Percentiles rank a stretch among this genome's conserved stretches.
Evolutionary conservation across 2,329 filamentous ascomycete genomes (phyloP).

Genomic region (Aureobasidium sp.): DNA sequence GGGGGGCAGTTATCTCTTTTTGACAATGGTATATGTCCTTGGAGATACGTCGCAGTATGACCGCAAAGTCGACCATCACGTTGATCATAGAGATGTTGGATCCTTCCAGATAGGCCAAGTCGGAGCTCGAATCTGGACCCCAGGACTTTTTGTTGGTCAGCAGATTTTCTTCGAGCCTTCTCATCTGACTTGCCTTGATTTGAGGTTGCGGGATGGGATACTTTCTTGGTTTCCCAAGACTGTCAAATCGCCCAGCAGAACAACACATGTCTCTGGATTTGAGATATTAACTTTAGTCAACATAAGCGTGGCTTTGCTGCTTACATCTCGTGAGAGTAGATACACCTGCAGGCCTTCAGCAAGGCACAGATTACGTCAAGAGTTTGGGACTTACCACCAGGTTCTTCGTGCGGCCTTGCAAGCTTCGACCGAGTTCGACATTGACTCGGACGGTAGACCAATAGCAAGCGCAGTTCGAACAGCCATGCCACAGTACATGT

Average conservation of each 20-base stretch:
- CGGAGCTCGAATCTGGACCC: too few species aligned
- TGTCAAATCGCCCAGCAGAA: slow-evolving; percentile 25
- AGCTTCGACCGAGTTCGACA: slow-evolving; percentile 1
- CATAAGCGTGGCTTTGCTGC: neutral
- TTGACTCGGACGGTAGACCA: slow-evolving; percentile 13
- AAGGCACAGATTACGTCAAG: neutral
- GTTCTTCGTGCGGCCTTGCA: slow-evolving; percentile 10
- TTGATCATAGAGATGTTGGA: slow-evolving; percentile 4
- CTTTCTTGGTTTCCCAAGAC: slow-evolving; percentile 24
- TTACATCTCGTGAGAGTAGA: neutral
- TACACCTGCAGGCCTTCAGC: neutral
- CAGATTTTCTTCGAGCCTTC: neutral
- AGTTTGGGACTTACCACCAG: slow-evolving; percentile 12
- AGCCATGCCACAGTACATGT: slow-evolving; percentile 17
- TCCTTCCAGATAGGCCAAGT: neutral
- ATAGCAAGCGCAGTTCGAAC: slow-evolving; percentile 17
- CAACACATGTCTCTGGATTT: slow-evolving; percentile 25
- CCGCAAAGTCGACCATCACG: slow-evolving; percentile 15
- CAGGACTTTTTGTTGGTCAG: neutral
- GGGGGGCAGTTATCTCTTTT: neutral
- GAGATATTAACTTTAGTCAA: neutral
- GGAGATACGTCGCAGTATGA: slow-evolving; percentile 22
- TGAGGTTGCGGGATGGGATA: slow-evolving; percentile 19
- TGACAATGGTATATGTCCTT: slow-evolving; percentile 21
- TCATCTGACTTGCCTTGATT: neutral